These are phyloP conservation scores for Metschnikowia baotianmanensis DNA, from an alignment of 805 yeast species.

Conservation along the genomic window DNA sequence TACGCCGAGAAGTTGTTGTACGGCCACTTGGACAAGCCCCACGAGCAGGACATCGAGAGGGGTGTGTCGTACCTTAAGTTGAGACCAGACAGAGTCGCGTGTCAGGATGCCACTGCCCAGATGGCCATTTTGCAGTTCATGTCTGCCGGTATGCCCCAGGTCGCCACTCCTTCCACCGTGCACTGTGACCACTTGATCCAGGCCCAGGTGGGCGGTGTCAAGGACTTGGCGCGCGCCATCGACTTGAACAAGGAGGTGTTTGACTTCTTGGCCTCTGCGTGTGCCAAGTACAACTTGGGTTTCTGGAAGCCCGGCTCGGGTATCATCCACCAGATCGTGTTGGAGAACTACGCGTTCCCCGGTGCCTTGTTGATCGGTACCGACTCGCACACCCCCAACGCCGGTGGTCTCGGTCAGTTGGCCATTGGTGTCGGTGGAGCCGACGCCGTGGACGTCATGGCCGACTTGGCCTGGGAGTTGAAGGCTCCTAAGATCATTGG, in stretches of 20 bases:
- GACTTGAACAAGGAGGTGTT: conserved; percentile 91
- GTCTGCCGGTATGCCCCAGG: conserved; percentile 90
- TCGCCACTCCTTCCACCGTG: conserved; percentile 92
- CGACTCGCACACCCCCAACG: conserved; percentile 97
- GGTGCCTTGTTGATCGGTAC: conserved; percentile 96
- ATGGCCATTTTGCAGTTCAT: conserved; percentile 96
- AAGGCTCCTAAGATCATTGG: conserved; percentile 96
- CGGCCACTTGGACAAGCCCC: conserved; percentile 93
- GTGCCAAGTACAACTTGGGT: conserved; percentile 94
- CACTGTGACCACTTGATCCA: conserved; percentile 98
- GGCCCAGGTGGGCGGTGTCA: conserved; percentile 87
- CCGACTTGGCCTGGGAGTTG: conserved; percentile 94
- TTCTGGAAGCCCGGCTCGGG: conserved; percentile 99
- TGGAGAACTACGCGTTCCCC: conserved; percentile 96
- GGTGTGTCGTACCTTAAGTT: conserved; percentile 90
- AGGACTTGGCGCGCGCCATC: conserved; percentile 83
- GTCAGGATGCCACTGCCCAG: conserved; percentile 99
- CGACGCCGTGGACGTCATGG: conserved; percentile 96
- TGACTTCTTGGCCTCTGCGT: conserved; percentile 85
- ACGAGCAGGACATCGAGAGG: conserved; percentile 77
- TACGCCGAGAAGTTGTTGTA: conserved; percentile 94
- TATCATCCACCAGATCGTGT: conserved; percentile 93
- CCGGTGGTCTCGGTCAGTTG: conserved; percentile 97
- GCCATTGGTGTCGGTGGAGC: conserved; percentile 99
- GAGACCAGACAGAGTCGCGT: conserved; percentile 97